Base-by-base conservation (phyloP, 2,329 filamentous ascomycete species). In the Furcasterigmium furcatum region DNA sequence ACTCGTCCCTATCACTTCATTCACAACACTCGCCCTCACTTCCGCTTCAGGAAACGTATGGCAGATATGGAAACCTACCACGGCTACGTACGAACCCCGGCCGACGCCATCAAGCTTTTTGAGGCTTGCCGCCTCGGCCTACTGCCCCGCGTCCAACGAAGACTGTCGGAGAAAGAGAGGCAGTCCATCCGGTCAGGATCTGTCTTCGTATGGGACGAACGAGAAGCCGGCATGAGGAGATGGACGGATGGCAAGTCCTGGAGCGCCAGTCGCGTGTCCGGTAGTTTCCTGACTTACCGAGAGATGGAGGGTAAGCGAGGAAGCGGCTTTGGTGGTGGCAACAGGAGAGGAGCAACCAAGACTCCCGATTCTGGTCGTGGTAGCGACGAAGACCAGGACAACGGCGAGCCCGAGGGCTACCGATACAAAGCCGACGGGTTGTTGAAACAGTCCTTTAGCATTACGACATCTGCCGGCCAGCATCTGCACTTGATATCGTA, bases 381-480 rank as follows among this genome's bases (percentile, higher is more conserved):
- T 22, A 92, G 88, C 61, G 90, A 95, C 58, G 91, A 94, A 41
- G 88, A 95, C 56, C 88, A 88, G 41, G 87, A 91, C 53, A 85
- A 88, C 44, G 87, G 82, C 55, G 90, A 95, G 58, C 89, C 88
- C 0, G 91, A 96, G 64, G 91, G 91, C 35, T 96, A 96, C 65
- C 78, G 90, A 52, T 96, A 96, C 71, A 99, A 96, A 75, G 88
- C 87, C 9, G 94, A 99, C 59, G 94, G 94, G 1, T 79, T 99
- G 4, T 96, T 97, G 91, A 99, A 99, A 79, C 94, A 99, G 69
- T 97, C 94, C 0, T 99, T 97, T 76, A 97, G 92, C 71, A 97
- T 99, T 70, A 96, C 91, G 19, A 97, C 94, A 2, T 90, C 88
- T 2, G 84, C 78, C 30, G 59, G 90, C 53, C 91, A 96, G 58